phyloP scores from a whole-genome alignment of 139 green algal genomes.

The Asterochloris sp. region DNA sequence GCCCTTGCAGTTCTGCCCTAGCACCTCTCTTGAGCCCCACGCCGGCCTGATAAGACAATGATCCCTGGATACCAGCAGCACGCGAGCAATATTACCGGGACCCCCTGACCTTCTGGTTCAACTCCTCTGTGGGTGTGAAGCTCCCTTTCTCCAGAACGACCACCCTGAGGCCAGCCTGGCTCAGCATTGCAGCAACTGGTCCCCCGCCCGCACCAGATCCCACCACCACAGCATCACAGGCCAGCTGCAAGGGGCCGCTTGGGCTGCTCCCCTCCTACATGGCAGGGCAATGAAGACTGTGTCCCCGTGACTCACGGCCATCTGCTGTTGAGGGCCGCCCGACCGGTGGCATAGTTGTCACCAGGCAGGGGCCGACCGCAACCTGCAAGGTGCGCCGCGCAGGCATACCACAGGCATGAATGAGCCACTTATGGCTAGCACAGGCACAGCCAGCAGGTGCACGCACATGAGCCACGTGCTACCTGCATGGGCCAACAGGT shows the following conservation, averaged over 20 bases:
- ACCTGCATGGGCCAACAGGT: no score
- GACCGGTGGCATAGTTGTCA: background rate
- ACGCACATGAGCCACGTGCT: no score
- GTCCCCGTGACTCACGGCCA: background rate
- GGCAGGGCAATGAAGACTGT: background rate
- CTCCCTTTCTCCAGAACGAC: constrained; percentile 13
- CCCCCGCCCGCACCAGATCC: constrained; percentile 58
- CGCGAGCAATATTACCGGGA: no score
- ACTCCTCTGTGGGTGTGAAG: constrained; percentile 12
- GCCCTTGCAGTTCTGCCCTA: no score
- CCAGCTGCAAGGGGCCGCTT: constrained; percentile 20
- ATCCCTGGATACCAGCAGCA: no score
- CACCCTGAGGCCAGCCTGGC: constrained; percentile 42
- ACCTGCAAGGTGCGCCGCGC: background rate
- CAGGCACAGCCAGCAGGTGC: no score
- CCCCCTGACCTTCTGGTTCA: background rate
- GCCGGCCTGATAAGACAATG: no score
- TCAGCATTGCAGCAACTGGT: constrained; percentile 43
- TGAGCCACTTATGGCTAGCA: background rate
- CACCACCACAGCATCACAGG: constrained; percentile 58
- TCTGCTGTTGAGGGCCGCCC: background rate
- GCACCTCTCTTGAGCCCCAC: no score
- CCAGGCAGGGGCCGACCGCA: background rate
- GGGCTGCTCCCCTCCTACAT: background rate
- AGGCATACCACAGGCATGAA: background rate